Conservation (phyloP, 495 filamentous ascomycete genomes). For the Aspergillus bertholletiae region DNA sequence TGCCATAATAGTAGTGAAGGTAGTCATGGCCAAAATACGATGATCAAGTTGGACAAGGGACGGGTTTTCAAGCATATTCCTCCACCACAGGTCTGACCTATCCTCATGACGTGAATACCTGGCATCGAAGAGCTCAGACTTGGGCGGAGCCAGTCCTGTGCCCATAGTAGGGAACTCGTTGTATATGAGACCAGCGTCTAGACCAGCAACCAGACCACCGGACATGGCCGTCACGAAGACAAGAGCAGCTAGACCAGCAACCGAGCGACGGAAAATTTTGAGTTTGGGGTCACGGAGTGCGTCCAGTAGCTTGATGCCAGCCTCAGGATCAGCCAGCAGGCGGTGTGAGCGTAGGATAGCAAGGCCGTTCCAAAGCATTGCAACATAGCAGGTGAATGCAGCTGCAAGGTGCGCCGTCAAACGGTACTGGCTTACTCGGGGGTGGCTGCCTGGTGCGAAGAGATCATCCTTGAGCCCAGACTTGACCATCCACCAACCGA, state of each 20-base stretch:
- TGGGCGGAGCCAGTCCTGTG: conserved; percentile 72
- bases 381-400: conserved; percentile 84
- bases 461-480: conserved; percentile 91
- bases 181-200: conserved; percentile 96
- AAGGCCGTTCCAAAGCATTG: conserved; percentile 93
- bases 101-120: conserved; percentile 83
- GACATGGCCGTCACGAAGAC: conserved; percentile 91
- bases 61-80: conserved; percentile 96
- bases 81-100: conserved; percentile 81
- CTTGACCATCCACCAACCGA: conserved; percentile 99
- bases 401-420: conserved; percentile 84
- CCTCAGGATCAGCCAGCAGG: conserved; percentile 59
- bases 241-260: conserved; percentile 66
- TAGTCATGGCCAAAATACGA: conserved; percentile 84
- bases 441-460: conserved; percentile 84
- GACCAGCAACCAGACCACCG: conserved; percentile 86
- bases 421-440: conserved; percentile 90
- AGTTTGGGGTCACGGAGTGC: conserved; percentile 63
- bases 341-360: conserved; percentile 71
- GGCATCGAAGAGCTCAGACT: conserved; percentile 72
- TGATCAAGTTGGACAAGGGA: conserved; percentile 93
- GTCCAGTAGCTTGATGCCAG: conserved; percentile 51
- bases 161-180: conserved; percentile 99
- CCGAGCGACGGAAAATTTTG: conserved; percentile 66
- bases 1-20: conserved; percentile 74